Evolutionary conservation across 163 green algal genomes (phyloP), one percentile per base, ranked within the genome.

Genomic region (Scenedesmus sp.): DNA sequence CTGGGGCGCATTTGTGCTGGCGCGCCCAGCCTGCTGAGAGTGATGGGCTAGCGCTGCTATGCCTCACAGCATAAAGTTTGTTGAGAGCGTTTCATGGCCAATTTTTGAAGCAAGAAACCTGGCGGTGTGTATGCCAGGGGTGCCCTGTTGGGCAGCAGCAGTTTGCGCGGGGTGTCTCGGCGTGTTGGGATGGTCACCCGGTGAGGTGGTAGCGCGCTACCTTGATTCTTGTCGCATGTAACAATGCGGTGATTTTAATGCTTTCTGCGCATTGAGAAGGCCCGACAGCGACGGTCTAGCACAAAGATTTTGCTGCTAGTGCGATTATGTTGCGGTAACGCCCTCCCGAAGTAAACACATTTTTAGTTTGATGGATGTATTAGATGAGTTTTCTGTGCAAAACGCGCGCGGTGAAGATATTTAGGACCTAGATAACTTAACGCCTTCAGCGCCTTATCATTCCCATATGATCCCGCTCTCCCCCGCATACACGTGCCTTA

Each of bases 1-100:
- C 13, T 92, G 88, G 88, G 52, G 52, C 2, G 64, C 81, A 26
- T 92, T 77, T 83, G 88, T 92, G 81, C 54, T 92, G 64, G 88
- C 82, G 2, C 23, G 88, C 55, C 88, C 88, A 20, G 67, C 54
- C 54, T 67, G 26, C 26, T 82, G 67, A 84, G 52, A 26, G 9
- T 64, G 59, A 64, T 64, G 59, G 8, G 9, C 34, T 46, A 46
- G 34, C 34, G 34, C 34, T 46, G 34, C 34, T 46, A 46, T 46
- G 34, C 34, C 34, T 46, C 34, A 46, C 34, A 46, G 34, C 34
- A 46, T 46, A 46, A 46, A 46, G 34, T 46, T 46, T 46, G 34
- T 46, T 46, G 34, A 46, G 34, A 46, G 34, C 34, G 34, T 46
- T 46, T 46, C 34, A 46, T 46, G 34, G 34, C 34, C 34, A 46